Evolutionary conservation across 2,329 filamentous ascomycete genomes (phyloP), one percentile per base, ranked within the genome.

Genomic region (Cladophialophora bantiana): DNA sequence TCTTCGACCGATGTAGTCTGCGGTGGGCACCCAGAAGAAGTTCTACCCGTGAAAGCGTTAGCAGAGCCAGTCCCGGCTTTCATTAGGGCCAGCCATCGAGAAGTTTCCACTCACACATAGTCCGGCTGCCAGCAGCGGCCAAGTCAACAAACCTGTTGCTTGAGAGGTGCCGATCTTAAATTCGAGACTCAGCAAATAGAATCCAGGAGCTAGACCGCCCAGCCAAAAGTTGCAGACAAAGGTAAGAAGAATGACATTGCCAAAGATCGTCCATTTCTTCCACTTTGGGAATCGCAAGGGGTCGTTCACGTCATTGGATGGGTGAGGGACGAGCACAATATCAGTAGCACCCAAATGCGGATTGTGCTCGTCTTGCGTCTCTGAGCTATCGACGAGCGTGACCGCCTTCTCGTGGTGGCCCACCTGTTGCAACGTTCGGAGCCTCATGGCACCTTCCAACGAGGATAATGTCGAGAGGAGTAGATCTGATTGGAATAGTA

Each of bases 1-100:
- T 35, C 77, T 72, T 18, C 77, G 74, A 2, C 78, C 78, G 52
- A 75, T 78, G 59, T 77, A 74, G 64, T 79, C 78, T 31, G 77
- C 53, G 12, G 15, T 32, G 4, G 64, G 64, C 1, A 48, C 60
- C 64, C 64, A 67, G 52, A 67, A 63, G 35, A 67, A 63, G n/a
- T 52, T 53, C 64, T 67, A 35, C 34, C 35, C n/a, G 13, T 36
- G n/a, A 42, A 10, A 32, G 13, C 31, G 32, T 32, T 56, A 7
- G n/a, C n/a, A n/a, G n/a, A n/a, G n/a, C n/a, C n/a, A n/a, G n/a
- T n/a, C n/a, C n/a, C n/a, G n/a, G n/a, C n/a, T n/a, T n/a, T n/a
- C n/a, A n/a, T n/a, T n/a, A n/a, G n/a, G n/a, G n/a, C n/a, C n/a
- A n/a, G n/a, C n/a, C n/a, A n/a, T n/a, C n/a, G n/a, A n/a, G n/a